These are phyloP conservation scores for Pittosporum tobira DNA, from an alignment of 129 eudicot genomes.

Conservation along the genomic window DNA sequence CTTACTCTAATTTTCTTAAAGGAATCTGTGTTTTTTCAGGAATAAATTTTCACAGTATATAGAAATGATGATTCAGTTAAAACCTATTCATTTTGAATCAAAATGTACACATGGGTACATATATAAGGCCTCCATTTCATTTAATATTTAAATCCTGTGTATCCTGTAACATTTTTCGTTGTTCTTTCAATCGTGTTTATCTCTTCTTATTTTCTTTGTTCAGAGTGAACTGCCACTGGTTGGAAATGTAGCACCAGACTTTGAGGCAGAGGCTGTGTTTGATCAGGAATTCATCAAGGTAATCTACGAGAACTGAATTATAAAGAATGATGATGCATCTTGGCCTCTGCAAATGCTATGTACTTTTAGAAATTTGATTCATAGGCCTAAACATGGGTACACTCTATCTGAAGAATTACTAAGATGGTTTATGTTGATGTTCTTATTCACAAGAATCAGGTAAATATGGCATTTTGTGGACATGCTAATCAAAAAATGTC, in stretches of 20 bases:
- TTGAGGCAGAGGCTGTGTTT: conserved; percentile 94
- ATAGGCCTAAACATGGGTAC: not conserved
- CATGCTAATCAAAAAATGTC: not conserved
- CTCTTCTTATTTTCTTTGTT: conserved; percentile 1
- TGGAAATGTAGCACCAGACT: conserved; percentile 88
- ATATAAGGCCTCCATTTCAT: no score
- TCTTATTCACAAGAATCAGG: not conserved
- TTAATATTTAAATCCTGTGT: not conserved
- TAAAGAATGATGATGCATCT: not conserved
- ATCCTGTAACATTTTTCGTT: not conserved
- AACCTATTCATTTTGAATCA: not conserved
- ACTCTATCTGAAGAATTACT: not conserved
- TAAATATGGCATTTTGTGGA: not conserved
- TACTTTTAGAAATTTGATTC: not conserved
- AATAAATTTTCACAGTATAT: no score
- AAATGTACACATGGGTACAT: no score
- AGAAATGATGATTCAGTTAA: not conserved
- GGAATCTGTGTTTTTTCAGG: no score
- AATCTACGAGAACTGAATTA: not conserved
- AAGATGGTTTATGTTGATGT: not conserved
- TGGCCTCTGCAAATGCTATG: not conserved
- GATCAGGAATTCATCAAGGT: conserved; percentile 96
- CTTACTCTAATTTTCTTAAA: no score
- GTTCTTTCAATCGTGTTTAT: not conserved
- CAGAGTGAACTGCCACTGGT: conserved; percentile 69